phyloP scores from a whole-genome alignment of 2,329 filamentous ascomycete genomes.

The Tolypocladium album region DNA sequence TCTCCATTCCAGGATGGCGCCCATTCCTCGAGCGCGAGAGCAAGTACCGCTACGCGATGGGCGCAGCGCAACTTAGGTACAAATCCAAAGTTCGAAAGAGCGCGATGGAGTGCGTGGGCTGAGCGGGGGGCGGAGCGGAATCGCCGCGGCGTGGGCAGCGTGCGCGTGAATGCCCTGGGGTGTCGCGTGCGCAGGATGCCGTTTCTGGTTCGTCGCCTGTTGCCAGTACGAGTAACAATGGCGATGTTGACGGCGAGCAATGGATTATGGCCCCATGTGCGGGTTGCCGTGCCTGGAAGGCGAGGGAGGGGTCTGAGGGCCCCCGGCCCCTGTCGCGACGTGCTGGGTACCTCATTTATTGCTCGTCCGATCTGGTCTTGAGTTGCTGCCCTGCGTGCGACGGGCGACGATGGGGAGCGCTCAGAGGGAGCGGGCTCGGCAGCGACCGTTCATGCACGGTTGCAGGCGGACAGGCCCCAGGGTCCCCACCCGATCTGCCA shows the following conservation, averaged over 20 bases:
- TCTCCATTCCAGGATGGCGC: slow-evolving; percentile 6
- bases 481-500: neutral
- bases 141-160: neutral
- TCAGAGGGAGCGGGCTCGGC: neutral
- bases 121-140: neutral
- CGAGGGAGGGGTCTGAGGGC: neutral
- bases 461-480: neutral
- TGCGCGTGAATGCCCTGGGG: neutral
- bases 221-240: neutral
- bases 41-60: neutral
- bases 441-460: neutral
- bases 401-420: neutral
- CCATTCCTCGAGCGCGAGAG: slow-evolving; percentile 1
- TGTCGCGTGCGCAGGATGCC: neutral
- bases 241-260: neutral
- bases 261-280: neutral
- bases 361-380: neutral
- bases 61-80: no score
- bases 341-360: neutral
- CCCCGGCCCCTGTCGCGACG: neutral
- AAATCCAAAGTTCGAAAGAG: neutral
- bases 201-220: neutral
- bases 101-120: neutral
- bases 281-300: neutral
- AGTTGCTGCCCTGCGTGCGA: neutral